Percentiles rank a stretch among this genome's conserved stretches.
phyloP scores from a whole-genome alignment of 768 basidiomycete genomes.

The Cystobasidium onofrii region DNA sequence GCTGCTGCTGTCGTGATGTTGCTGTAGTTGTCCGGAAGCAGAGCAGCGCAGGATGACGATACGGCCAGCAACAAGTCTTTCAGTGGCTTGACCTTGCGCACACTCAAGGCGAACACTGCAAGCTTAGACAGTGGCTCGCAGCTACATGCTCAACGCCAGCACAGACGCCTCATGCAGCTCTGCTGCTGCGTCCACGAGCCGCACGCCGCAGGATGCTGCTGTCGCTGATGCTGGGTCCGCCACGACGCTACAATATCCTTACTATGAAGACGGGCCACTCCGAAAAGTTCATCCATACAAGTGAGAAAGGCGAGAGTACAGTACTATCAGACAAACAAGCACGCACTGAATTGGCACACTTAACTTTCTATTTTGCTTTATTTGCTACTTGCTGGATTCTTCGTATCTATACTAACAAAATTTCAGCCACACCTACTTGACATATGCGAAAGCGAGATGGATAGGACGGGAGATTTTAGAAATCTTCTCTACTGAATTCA shows the following conservation, averaged over 20 bases:
- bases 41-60: background rate
- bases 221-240: background rate
- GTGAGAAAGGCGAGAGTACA: background rate
- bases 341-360: background rate
- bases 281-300: conserved; percentile 32
- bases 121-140: background rate
- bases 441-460: conserved; percentile 23
- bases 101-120: background rate
- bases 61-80: background rate
- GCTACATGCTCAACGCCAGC: background rate
- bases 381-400: background rate
- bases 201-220: background rate
- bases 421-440: conserved; percentile 17
- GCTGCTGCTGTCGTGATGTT: background rate
- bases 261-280: conserved; percentile 3
- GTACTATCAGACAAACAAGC: background rate
- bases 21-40: background rate
- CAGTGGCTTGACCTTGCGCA: background rate
- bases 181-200: background rate
- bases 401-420: background rate
- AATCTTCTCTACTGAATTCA: conserved; percentile 29
- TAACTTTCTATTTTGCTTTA: background rate
- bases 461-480: conserved; percentile 26
- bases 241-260: background rate
- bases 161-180: background rate